Conservation (phyloP, 306 rosid species). For the Cucurbita pepo region DNA sequence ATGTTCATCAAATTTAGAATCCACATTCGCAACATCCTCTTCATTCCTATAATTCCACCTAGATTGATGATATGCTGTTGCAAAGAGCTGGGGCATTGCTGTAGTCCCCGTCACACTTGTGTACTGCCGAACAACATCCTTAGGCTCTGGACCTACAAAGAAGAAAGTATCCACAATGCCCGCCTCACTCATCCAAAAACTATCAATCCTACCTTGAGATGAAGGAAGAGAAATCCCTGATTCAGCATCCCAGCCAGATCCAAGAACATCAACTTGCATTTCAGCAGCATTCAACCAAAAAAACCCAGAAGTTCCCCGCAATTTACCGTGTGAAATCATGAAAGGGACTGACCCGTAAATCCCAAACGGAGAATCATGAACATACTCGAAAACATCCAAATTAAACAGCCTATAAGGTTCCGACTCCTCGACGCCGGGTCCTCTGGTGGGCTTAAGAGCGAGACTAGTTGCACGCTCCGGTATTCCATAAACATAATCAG, state of each 20-base stretch:
- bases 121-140: slow-evolving; percentile 75
- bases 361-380: slow-evolving; percentile 78
- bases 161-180: slow-evolving; percentile 79
- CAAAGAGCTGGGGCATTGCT: slow-evolving; percentile 73
- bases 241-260: slow-evolving; percentile 71
- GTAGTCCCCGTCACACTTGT: slow-evolving; percentile 58
- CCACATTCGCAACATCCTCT: slow-evolving; percentile 89
- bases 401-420: slow-evolving; percentile 86
- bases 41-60: slow-evolving; percentile 95
- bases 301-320: slow-evolving; percentile 56
- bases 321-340: slow-evolving; percentile 81
- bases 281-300: slow-evolving; percentile 96
- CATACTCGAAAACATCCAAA: slow-evolving; percentile 76
- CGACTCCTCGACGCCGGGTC: slow-evolving; percentile 64
- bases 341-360: slow-evolving; percentile 81
- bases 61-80: slow-evolving; percentile 79
- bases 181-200: slow-evolving; percentile 90
- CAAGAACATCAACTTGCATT: slow-evolving; percentile 94
- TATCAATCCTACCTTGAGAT: slow-evolving; percentile 48
- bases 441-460: slow-evolving; percentile 66
- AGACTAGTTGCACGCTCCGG: slow-evolving; percentile 77
- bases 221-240: slow-evolving; percentile 54
- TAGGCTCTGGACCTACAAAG: slow-evolving; percentile 70
- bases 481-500: slow-evolving; percentile 80
- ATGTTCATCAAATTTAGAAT: slow-evolving; percentile 70